Evolutionary conservation across 495 filamentous ascomycete species (phyloP), one percentile per base, ranked within the genome.

Genomic region (Aspergillus funiculosus): DNA sequence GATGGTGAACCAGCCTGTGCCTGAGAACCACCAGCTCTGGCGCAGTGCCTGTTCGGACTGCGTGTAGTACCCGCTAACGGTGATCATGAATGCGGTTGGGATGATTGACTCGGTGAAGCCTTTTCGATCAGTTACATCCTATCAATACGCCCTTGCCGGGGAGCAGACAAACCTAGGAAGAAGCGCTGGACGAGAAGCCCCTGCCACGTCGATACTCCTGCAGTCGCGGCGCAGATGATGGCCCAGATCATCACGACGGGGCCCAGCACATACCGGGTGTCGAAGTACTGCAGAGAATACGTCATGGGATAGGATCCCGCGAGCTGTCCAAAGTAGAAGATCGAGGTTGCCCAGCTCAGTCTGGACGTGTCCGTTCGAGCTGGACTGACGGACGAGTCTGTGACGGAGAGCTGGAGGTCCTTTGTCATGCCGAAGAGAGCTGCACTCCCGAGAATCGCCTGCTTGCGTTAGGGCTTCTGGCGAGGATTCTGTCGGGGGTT

Each of bases 301-400:
- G 82, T 80, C 77, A 87, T 79, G 8, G 82, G 85, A 54, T 85
- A 88, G 11, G 83, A 63, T 0, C 84, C 85, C 1, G 76, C 79
- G 10, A 89, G 71, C 81, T 85, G 83, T 18, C 83, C 83, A 51
- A 89, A 87, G 64, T 87, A 88, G 66, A 89, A 88, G 56, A 87
- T 68, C 1, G 81, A 86, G 0, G 82, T 86, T 13, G 84, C 83
- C 85, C 83, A 87, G 50, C 75, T 79, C 21, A 87, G 71, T 9
- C 83, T 74, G 0, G 73, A 72, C 5, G 83, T 84, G 51, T 81
- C 72, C 15, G 67, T 75, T 2, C 69, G 68, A 0, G 79, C 68
- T 0, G 82, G 80, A 14, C 59, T 68, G 1, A 72, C 80, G 6
- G 73, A 66, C 45, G 69, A 63, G 50, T 80, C 68, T 20, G 73